A percentile compares a stretch with the other conserved stretches of the same genome.
phyloP scores from a whole-genome alignment of 139 green algal genomes.

The Deuterostichococcus epilithicus region DNA sequence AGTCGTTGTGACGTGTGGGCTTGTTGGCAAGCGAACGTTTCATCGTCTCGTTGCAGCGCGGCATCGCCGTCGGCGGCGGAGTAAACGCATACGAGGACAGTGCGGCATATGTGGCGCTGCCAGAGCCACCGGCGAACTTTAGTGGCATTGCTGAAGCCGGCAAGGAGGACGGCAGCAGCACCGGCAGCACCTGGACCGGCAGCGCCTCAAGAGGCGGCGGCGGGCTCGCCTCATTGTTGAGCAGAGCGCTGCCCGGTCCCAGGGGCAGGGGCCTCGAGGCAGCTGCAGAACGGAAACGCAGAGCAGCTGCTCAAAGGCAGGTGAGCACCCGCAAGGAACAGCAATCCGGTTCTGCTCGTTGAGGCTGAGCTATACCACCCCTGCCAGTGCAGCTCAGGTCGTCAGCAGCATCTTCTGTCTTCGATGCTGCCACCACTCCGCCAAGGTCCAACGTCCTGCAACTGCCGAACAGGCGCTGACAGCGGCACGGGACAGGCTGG shows the following conservation, averaged over 20 bases:
- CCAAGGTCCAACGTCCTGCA: not conserved
- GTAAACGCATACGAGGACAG: not conserved
- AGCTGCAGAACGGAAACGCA: not conserved
- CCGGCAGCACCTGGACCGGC: not conserved
- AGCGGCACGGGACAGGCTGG: too few relatives aligned
- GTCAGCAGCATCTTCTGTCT: too few relatives aligned
- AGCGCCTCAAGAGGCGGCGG: not conserved
- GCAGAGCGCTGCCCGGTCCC: not conserved
- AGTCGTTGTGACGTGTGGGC: too few relatives aligned
- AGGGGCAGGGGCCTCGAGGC: not conserved
- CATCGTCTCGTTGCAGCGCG: too few relatives aligned
- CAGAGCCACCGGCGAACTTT: not conserved
- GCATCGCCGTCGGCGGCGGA: not conserved
- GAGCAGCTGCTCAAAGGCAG: too few relatives aligned
- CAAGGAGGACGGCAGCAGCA: not conserved
- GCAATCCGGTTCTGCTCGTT: too few relatives aligned
- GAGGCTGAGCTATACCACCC: too few relatives aligned
- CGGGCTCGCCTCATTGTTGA: not conserved
- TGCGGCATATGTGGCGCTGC: not conserved
- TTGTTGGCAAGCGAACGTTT: too few relatives aligned
- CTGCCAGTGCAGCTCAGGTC: too few relatives aligned
- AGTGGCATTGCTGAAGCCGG: too few relatives aligned
- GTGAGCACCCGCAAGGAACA: too few relatives aligned
- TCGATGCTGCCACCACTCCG: too few relatives aligned
- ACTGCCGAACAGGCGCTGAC: not conserved